phyloP scores from a whole-genome alignment of 345 rosid genomes.

The Angophora floribunda region DNA sequence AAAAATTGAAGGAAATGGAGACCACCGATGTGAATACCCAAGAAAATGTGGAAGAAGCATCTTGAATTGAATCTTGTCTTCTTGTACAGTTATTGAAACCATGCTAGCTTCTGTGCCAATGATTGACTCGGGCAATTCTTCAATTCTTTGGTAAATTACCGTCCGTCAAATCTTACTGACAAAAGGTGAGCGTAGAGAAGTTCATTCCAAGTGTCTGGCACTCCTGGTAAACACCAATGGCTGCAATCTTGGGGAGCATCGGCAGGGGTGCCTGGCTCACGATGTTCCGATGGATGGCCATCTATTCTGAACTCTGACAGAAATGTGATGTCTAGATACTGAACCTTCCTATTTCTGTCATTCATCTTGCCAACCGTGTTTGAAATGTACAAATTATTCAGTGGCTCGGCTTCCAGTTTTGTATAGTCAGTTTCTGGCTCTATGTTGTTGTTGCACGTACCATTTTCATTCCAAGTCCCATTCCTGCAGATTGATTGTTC shows the following conservation, averaged over 20 bases:
- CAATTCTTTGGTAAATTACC: conserved; percentile 1
- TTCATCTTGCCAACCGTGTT: background rate
- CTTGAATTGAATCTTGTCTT: conserved; percentile 16
- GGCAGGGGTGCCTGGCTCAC: conserved; percentile 40
- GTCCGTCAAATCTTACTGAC: conserved; percentile 32
- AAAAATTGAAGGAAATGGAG: conserved; percentile 74
- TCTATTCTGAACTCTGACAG: background rate
- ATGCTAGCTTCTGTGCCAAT: background rate
- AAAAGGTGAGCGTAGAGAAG: conserved; percentile 56
- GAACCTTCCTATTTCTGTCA: background rate
- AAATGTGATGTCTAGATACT: background rate
- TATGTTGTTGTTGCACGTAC: background rate
- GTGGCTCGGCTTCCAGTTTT: background rate
- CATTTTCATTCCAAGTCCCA: background rate
- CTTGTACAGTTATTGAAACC: background rate
- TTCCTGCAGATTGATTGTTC: conserved; percentile 2
- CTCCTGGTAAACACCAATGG: conserved; percentile 78
- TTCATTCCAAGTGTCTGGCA: conserved; percentile 80
- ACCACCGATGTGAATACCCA: conserved; percentile 36
- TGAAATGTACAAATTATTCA: background rate
- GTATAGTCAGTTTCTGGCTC: background rate
- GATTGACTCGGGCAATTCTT: background rate
- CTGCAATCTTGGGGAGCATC: conserved; percentile 81
- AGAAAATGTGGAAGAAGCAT: conserved; percentile 32
- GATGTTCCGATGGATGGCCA: conserved; percentile 60